Evolutionary conservation across 805 yeast species (phyloP), one percentile per base, ranked within the genome.

Genomic region (Wickerhamomyces bovis): DNA sequence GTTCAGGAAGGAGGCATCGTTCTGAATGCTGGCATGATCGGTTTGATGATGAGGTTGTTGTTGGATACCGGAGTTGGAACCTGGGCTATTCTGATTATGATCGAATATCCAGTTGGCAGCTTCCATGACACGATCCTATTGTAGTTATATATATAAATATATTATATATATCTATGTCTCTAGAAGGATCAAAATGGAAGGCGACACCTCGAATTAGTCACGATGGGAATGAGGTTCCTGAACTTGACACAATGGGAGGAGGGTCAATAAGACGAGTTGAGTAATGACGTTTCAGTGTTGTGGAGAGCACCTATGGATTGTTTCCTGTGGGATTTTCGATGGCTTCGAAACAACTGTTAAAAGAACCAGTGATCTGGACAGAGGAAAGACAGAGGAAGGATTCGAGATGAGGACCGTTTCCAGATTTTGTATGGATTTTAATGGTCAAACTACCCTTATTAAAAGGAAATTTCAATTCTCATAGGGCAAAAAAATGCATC

Each of bases 91-190:
- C 28, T 33, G 33, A 33, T 44, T 38, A 38, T 47, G 51, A n/a
- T 48, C 48, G 35, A 48, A 48, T 31, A 48, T 42, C 51, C 51
- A 48, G 30, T 48, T 48, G 26, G 46, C 44, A 26, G 48, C 46
- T 30, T 48, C 51, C 51, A 48, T 48, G 22, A 10, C 36, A 33
- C 11, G 5, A 18, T n/a, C n/a, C n/a, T n/a, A n/a, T n/a, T n/a
- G n/a, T n/a, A n/a, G n/a, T n/a, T n/a, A n/a, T n/a, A n/a, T n/a
- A n/a, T n/a, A n/a, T n/a, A n/a, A n/a, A n/a, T n/a, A n/a, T n/a
- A n/a, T n/a, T n/a, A n/a, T n/a, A n/a, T n/a, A n/a, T n/a, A n/a
- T n/a, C n/a, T n/a, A n/a, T n/a, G n/a, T n/a, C n/a, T n/a, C n/a
- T n/a, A n/a, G n/a, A n/a, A n/a, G n/a, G n/a, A n/a, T n/a, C n/a